These are phyloP conservation scores for Colletotrichum sp. DNA, from an alignment of 2,329 filamentous ascomycete genomes.

Conservation along the genomic window DNA sequence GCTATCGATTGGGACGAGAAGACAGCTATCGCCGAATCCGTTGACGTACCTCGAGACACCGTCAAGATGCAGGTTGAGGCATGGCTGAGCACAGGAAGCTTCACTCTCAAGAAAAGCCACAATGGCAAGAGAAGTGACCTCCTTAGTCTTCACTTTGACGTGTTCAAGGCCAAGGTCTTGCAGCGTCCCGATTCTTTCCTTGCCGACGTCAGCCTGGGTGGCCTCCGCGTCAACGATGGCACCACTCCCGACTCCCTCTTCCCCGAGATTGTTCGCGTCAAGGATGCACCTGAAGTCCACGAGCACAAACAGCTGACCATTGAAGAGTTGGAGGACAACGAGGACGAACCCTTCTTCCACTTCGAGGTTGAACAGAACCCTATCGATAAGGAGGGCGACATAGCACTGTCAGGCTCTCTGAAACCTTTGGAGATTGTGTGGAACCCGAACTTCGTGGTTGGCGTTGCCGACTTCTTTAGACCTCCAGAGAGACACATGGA, in stretches of 20 bases:
- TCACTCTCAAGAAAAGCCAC: slow-evolving; percentile 87
- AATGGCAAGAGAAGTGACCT: slow-evolving; percentile 82
- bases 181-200: slow-evolving; percentile 92
- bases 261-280: slow-evolving; percentile 94
- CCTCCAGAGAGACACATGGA: slow-evolving; percentile 98
- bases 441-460: slow-evolving; percentile 92
- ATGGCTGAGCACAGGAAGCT: slow-evolving; percentile 93
- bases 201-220: slow-evolving; percentile 87
- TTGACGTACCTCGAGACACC: slow-evolving; percentile 89
- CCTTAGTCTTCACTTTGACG: slow-evolving; percentile 90
- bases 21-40: slow-evolving; percentile 81
- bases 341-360: slow-evolving; percentile 84
- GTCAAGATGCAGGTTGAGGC: slow-evolving; percentile 93
- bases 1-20: slow-evolving; percentile 99
- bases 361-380: slow-evolving; percentile 95
- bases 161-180: slow-evolving; percentile 88
- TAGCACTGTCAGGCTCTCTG: slow-evolving; percentile 86
- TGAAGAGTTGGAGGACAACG: slow-evolving; percentile 55
- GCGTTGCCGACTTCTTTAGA: slow-evolving; percentile 93
- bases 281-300: slow-evolving; percentile 72
- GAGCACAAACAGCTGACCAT: slow-evolving; percentile 56
- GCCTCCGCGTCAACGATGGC: slow-evolving; percentile 92
- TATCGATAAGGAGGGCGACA: slow-evolving; percentile 88
- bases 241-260: slow-evolving; percentile 91
- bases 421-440: slow-evolving; percentile 97